Evolutionary conservation across 2,329 filamentous ascomycete species (phyloP).

Genomic region (Stagonosporopsis cucurbitacearum): DNA sequence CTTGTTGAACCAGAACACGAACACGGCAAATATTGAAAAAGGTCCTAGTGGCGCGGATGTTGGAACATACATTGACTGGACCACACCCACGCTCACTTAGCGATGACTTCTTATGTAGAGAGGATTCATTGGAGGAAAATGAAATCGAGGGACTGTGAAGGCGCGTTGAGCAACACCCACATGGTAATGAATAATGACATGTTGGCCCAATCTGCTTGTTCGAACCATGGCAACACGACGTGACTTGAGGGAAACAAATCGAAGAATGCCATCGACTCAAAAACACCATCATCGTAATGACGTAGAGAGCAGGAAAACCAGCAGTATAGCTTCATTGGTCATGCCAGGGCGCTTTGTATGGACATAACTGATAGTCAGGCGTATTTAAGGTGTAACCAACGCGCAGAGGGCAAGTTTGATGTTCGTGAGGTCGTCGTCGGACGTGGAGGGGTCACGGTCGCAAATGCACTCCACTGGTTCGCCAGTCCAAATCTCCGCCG

Average conservation of each 20-base stretch:
- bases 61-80: conserved; percentile 48
- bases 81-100: conserved; percentile 43
- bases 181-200: not conserved
- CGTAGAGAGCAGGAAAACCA: not conserved
- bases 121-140: not conserved
- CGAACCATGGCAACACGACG: not conserved
- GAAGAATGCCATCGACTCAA: not conserved
- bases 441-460: conserved; percentile 21
- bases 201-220: no score
- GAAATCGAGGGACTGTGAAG: not conserved
- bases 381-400: not conserved
- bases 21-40: conserved; percentile 45
- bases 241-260: not conserved
- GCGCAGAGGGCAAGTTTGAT: conserved; percentile 10
- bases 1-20: conserved; percentile 38
- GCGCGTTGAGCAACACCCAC: not conserved
- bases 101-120: not conserved
- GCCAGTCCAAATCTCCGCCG: conserved; percentile 11
- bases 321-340: not conserved
- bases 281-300: conserved; percentile 10
- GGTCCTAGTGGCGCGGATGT: conserved; percentile 40
- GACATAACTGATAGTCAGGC: not conserved
- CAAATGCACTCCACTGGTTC: conserved; percentile 16
- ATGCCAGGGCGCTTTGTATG: not conserved
- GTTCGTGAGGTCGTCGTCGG: conserved; percentile 15